Conservation (phyloP, 345 rosid species). For the Boechera retrofracta region DNA sequence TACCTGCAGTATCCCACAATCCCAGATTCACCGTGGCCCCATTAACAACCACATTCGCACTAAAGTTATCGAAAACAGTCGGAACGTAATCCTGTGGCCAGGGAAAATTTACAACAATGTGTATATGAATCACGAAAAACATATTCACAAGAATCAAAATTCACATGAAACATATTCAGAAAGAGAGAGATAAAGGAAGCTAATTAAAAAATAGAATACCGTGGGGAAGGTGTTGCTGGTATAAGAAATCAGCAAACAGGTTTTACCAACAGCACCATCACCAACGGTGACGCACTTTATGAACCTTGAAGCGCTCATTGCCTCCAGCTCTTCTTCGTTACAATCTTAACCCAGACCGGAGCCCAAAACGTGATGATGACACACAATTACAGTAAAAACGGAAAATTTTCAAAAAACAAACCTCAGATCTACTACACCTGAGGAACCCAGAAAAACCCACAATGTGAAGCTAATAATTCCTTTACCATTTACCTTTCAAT, state of each 20-base stretch:
- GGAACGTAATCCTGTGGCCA: slow-evolving; percentile 82
- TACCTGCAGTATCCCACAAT: slow-evolving; percentile 97
- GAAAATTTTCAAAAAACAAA: neutral
- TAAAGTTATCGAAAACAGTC: slow-evolving; percentile 92
- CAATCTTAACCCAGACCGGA: neutral
- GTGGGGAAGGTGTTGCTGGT: slow-evolving; percentile 46
- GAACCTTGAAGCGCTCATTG: slow-evolving; percentile 47
- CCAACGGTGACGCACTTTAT: slow-evolving; percentile 45
- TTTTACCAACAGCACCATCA: slow-evolving; percentile 50
- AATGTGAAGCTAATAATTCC: neutral
- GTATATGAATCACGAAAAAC: neutral
- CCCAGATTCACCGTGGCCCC: slow-evolving; percentile 86
- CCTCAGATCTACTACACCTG: slow-evolving; percentile 46
- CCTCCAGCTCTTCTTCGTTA: slow-evolving; percentile 8
- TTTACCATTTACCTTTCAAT: slow-evolving; percentile 19
- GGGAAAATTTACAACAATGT: slow-evolving; percentile 1
- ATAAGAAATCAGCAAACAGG: slow-evolving; percentile 42
- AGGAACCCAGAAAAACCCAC: slow-evolving; percentile 33
- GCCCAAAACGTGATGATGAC: neutral
- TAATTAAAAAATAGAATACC: neutral
- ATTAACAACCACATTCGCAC: slow-evolving; percentile 90
- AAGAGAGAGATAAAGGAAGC: neutral
- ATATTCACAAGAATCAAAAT: neutral
- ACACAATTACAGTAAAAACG: neutral
- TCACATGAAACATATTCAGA: neutral